Evolutionary conservation across 2,329 filamentous ascomycete species (phyloP).

Genomic region (Sclerotinia nivalis): DNA sequence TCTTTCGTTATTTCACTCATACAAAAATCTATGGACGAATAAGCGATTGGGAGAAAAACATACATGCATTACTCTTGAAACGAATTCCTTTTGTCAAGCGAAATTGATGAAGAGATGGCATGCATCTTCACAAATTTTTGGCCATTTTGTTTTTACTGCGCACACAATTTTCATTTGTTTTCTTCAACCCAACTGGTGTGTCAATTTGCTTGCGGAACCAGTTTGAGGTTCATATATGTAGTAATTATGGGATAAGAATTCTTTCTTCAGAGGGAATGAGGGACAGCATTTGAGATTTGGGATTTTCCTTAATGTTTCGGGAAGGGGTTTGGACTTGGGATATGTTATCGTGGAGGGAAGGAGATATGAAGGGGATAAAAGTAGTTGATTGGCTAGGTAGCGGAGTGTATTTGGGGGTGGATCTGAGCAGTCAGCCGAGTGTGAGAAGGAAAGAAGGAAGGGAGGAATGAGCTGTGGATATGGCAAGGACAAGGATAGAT

Average conservation of each 20-base stretch:
- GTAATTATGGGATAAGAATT: conserved; percentile 18
- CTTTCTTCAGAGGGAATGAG: not conserved
- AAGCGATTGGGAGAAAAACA: not conserved
- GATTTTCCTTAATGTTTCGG: conserved; percentile 5
- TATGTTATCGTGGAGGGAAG: conserved; percentile 38
- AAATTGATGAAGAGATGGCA: conserved; percentile 19
- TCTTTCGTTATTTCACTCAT: not conserved
- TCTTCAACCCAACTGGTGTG: not conserved
- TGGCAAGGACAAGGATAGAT: conserved; percentile 22
- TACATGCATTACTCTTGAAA: conserved; percentile 13
- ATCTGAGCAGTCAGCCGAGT: not conserved
- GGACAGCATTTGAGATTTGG: conserved; percentile 14
- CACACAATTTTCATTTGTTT: conserved; percentile 4
- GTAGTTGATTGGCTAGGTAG: conserved; percentile 1
- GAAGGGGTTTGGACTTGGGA: conserved; percentile 40
- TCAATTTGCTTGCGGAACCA: not conserved
- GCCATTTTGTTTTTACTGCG: not conserved
- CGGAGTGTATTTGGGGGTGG: not conserved
- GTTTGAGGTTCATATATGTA: conserved; percentile 18
- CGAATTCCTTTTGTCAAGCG: conserved; percentile 18
- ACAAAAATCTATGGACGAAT: not conserved
- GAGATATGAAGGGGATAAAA: not conserved
- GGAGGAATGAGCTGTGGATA: conserved; percentile 43
- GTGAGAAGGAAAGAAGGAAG: conserved; percentile 34
- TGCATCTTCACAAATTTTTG: conserved; percentile 6